These are phyloP conservation scores for Lactarius deliciosus DNA, from an alignment of 768 basidiomycete species.

Conservation along the genomic window DNA sequence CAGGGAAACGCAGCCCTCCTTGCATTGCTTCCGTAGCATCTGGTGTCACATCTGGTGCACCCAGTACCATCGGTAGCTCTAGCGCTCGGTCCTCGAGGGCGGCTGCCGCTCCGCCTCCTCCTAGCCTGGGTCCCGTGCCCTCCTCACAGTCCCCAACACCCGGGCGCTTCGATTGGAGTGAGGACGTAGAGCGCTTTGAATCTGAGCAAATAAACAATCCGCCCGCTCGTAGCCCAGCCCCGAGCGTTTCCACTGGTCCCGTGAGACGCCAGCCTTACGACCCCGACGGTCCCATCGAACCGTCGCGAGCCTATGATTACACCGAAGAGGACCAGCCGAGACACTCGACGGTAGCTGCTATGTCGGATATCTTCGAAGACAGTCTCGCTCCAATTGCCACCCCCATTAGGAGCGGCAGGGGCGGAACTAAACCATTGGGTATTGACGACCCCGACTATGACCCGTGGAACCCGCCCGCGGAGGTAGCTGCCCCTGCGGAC, in stretches of 20 bases:
- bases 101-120: background rate
- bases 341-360: background rate
- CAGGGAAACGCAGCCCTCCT: slow-evolving; percentile 7
- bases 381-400: background rate
- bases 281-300: background rate
- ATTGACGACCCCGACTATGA: background rate
- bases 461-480: background rate
- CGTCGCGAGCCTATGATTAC: background rate
- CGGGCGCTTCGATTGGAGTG: slow-evolving; percentile 20
- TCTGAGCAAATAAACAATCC: background rate
- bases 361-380: background rate
- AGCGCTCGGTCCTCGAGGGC: background rate
- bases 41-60: background rate
- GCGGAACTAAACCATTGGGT: background rate
- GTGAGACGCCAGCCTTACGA: background rate
- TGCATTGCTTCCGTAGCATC: background rate
- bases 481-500: background rate
- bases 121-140: background rate
- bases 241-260: background rate
- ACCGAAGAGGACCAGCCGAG: slow-evolving; percentile 2
- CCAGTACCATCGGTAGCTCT: background rate
- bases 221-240: background rate
- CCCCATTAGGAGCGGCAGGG: background rate
- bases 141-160: background rate
- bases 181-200: slow-evolving; percentile 7